These are phyloP conservation scores for Nasturtium officinale DNA, from an alignment of 345 rosid species.

Conservation along the genomic window DNA sequence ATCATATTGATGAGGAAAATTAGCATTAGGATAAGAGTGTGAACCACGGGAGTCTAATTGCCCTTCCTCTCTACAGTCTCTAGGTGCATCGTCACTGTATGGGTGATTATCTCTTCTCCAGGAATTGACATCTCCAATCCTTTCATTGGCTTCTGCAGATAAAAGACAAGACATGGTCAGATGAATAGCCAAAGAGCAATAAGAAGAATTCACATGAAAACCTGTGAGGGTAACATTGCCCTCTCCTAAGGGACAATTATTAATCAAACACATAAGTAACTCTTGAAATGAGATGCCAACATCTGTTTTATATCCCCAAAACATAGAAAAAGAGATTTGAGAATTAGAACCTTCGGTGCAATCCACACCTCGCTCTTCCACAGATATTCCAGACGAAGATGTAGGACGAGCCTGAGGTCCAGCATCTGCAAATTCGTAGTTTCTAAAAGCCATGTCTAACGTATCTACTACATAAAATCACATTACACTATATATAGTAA, in stretches of 20 bases:
- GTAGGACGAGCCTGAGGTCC: constrained; percentile 53
- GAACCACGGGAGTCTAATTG: constrained; percentile 63
- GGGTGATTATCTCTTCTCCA: constrained; percentile 73
- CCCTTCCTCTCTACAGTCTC: constrained; percentile 66
- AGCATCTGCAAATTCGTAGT: constrained; percentile 52
- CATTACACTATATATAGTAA: constrained; percentile 16
- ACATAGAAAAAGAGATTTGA: constrained; percentile 14
- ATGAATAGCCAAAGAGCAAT: not conserved
- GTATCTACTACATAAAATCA: constrained; percentile 19
- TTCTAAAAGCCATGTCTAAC: constrained; percentile 29
- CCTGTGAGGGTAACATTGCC: constrained; percentile 19
- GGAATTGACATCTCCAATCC: constrained; percentile 50
- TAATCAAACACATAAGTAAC: constrained; percentile 10
- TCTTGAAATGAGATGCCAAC: constrained; percentile 18
- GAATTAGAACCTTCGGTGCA: constrained; percentile 54
- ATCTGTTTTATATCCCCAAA: not conserved
- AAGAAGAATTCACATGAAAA: constrained; percentile 16
- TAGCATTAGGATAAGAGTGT: constrained; percentile 63
- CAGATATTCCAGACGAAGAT: constrained; percentile 57
- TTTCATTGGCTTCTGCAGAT: constrained; percentile 46
- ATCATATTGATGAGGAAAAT: constrained; percentile 67
- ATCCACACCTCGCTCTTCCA: constrained; percentile 51
- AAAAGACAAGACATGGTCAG: constrained; percentile 21
- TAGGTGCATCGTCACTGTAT: constrained; percentile 61
- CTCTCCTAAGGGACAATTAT: constrained; percentile 21